Base-by-base conservation (phyloP, 176 grass and related monocot species). In the Luzula sylvatica region DNA sequence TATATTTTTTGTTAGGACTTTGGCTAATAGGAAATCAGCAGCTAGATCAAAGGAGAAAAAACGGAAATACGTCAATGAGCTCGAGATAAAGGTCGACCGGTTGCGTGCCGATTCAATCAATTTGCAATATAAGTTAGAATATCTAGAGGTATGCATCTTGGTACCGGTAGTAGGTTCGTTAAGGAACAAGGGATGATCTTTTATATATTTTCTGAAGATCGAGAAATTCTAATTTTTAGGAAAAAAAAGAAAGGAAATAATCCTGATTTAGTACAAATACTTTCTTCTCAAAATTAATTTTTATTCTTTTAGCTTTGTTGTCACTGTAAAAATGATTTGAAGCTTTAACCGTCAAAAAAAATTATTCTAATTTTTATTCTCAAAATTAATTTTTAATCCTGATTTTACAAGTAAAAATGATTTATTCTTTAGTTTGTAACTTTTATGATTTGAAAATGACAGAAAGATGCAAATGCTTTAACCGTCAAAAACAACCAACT, bases 31-130 rank as follows among this genome's bases (percentile, higher is more conserved):
- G 56, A 78, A 87, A 56, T 87, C 83, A 15, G 83, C 83, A 29
- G 83, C 78, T 42, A 87, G 83, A 78, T 87, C 83, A 3, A 87
- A 87, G 55, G 83, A 87, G 82, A 87, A 78, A 54, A 87, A 87
- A 61, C 77, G 82, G 57, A 78, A 75, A 20, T 87, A 87, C 55
- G 82, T 87, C 62, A 58, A 53, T 51, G 83, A 87, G 71, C 78
- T 87, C 3, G 83, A 87, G 64, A 66, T 38, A 38, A 74, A 74
- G 69, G 65, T 87, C 21, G 72, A 74, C 72, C 61, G 58, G 4
- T 43, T 87, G 60, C 83, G 77, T 60, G 78, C 73, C 38, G 78
- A 87, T 65, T 78, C 78, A 32, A 87, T 78, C 48, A 83, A 69
- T 46, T 68, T 87, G 44, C 66, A 78, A 23, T 78, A 78, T 46